These are phyloP conservation scores for Musa troglodytarum DNA, from an alignment of 176 grass and related monocot species.

Conservation along the genomic window DNA sequence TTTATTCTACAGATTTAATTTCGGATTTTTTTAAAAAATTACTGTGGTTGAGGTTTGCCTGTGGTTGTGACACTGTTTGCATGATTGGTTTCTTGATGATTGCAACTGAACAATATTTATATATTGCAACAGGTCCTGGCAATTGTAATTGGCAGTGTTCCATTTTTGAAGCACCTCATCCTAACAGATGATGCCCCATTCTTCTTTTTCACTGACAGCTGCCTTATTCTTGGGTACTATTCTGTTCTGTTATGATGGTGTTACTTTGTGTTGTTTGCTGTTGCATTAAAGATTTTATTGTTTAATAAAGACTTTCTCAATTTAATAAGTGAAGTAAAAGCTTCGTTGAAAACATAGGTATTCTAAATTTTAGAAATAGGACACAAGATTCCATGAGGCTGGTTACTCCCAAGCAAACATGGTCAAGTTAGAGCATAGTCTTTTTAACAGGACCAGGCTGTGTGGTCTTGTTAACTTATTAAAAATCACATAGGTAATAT, in stretches of 20 bases:
- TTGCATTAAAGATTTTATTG: conserved; percentile 2
- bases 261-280: not conserved
- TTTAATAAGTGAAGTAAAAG: not conserved
- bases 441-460: no score
- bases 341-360: not conserved
- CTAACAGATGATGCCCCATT: conserved; percentile 89
- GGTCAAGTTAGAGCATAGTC: no score
- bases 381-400: not conserved
- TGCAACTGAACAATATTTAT: not conserved
- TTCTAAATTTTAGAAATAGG: not conserved
- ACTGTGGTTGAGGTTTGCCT: no score
- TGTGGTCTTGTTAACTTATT: no score
- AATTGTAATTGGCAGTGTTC: conserved; percentile 61
- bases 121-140: conserved; percentile 47
- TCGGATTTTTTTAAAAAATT: no score
- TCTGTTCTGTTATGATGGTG: conserved; percentile 14
- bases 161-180: conserved; percentile 81
- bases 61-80: not conserved
- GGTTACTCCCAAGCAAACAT: not conserved
- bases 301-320: no score
- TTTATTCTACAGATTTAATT: no score
- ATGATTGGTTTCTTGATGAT: not conserved
- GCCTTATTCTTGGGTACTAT: conserved; percentile 96
- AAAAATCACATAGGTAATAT: no score
- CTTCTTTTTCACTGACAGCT: conserved; percentile 98